Evolutionary conservation across 345 rosid species (phyloP).

Genomic region (Geranium brycei): DNA sequence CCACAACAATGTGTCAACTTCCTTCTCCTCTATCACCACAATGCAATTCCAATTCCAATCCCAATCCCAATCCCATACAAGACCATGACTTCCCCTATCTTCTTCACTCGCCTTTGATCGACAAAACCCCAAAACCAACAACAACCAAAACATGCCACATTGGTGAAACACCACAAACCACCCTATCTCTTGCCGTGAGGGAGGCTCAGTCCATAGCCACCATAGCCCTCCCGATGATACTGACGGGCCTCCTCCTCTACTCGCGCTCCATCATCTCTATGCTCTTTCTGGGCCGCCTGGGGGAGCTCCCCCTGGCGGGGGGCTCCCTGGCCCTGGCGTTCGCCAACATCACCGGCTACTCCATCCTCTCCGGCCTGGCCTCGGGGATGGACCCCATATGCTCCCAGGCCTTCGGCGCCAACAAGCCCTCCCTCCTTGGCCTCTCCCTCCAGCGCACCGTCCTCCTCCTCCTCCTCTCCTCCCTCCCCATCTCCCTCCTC

Average conservation of each 20-base stretch:
- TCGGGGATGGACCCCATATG: slow-evolving; percentile 92
- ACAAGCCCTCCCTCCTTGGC: slow-evolving; percentile 36
- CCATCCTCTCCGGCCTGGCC: slow-evolving; percentile 76
- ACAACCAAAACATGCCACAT: slow-evolving; percentile 1
- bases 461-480: slow-evolving; percentile 39
- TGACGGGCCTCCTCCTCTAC: slow-evolving; percentile 65
- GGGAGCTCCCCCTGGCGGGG: slow-evolving; percentile 60
- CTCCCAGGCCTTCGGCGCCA: slow-evolving; percentile 81
- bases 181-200: slow-evolving; percentile 17
- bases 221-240: slow-evolving; percentile 58
- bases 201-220: slow-evolving; percentile 42
- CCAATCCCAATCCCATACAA: too few species aligned
- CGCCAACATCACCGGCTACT: slow-evolving; percentile 84
- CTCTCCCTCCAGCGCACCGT: slow-evolving; percentile 56
- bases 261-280: slow-evolving; percentile 77
- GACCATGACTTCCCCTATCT: not conserved
- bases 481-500: slow-evolving; percentile 51
- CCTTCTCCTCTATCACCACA: not conserved
- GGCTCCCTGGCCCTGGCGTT: slow-evolving; percentile 81
- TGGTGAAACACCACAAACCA: slow-evolving; percentile 1
- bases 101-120: slow-evolving; percentile 1
- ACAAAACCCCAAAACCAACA: not conserved
- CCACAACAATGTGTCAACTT: slow-evolving; percentile 2
- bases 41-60: too few species aligned
- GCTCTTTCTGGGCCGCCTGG: slow-evolving; percentile 63